A percentile compares a stretch with the other conserved stretches of the same genome.
phyloP scores from a whole-genome alignment of 352 stramenopile genomes.

The Phytopythium sindhum region DNA sequence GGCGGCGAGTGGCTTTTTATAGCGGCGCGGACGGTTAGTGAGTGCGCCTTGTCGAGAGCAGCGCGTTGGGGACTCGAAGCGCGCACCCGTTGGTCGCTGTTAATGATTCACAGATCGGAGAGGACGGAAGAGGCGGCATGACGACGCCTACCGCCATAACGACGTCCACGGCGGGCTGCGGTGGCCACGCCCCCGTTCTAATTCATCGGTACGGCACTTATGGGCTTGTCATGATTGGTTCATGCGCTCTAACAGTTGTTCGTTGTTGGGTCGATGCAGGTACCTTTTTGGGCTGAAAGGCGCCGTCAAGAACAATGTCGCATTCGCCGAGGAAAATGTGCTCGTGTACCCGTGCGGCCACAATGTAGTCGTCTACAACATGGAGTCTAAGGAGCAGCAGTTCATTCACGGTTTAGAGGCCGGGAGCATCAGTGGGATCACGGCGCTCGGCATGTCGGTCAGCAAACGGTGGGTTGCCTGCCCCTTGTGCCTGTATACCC shows the following conservation, averaged over 20 bases:
- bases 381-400: slow-evolving; percentile 89
- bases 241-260: background rate
- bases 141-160: slow-evolving; percentile 3
- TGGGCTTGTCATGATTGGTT: background rate
- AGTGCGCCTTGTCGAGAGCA: background rate
- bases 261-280: slow-evolving; percentile 14
- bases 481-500: background rate
- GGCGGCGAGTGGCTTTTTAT: background rate
- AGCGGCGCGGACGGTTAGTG: background rate
- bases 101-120: background rate
- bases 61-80: background rate
- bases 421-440: slow-evolving; percentile 72
- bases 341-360: slow-evolving; percentile 87
- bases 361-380: slow-evolving; percentile 87
- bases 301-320: slow-evolving; percentile 75
- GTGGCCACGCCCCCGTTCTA: slow-evolving; percentile 33
- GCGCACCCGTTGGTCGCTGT: background rate
- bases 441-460: slow-evolving; percentile 72
- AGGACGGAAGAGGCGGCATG: background rate
- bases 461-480: slow-evolving; percentile 49
- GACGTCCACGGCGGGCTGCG: slow-evolving; percentile 9
- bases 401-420: slow-evolving; percentile 87
- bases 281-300: slow-evolving; percentile 87
- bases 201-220: slow-evolving; percentile 27
- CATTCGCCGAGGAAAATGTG: slow-evolving; percentile 82